phyloP scores from a whole-genome alignment of 257 asterid genomes.

The Haberlea rhodopensis region DNA sequence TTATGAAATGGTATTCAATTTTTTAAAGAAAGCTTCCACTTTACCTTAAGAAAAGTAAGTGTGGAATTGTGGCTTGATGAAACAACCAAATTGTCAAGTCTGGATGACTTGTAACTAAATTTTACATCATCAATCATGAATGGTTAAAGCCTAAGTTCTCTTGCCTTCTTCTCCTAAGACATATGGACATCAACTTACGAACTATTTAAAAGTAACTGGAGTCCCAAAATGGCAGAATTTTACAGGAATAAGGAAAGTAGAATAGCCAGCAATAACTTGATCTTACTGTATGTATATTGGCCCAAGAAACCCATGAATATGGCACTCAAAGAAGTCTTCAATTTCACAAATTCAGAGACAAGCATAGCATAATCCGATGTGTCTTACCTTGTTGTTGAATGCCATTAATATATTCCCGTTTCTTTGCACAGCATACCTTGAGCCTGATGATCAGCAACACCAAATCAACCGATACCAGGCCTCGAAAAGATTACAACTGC shows the following conservation, averaged over 20 bases:
- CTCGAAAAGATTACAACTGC: neutral
- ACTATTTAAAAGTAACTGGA: neutral
- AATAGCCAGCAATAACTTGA: slow-evolving; percentile 1
- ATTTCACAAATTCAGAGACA: slow-evolving; percentile 12
- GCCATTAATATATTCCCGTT: slow-evolving; percentile 85
- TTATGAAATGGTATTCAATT: too few relatives aligned
- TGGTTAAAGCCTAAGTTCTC: slow-evolving; percentile 5
- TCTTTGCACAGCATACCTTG: slow-evolving; percentile 90
- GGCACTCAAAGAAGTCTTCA: neutral
- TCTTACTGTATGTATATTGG: slow-evolving; percentile 5
- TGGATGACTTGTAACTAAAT: slow-evolving; percentile 12
- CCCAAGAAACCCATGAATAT: slow-evolving; percentile 9
- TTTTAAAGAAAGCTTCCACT: too few relatives aligned
- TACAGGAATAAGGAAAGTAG: neutral
- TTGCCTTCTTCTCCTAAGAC: slow-evolving; percentile 1
- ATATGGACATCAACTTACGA: neutral
- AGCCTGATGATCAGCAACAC: slow-evolving; percentile 53
- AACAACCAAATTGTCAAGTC: slow-evolving; percentile 15
- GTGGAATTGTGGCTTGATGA: slow-evolving; percentile 2
- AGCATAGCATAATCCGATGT: neutral
- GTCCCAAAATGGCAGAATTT: neutral
- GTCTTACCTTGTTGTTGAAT: slow-evolving; percentile 77
- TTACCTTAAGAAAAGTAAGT: too few relatives aligned
- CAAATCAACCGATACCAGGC: slow-evolving; percentile 24
- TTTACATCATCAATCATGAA: slow-evolving; percentile 1